Conservation (phyloP, 305 asterid genomes). For the Fraxinus latifolia region DNA sequence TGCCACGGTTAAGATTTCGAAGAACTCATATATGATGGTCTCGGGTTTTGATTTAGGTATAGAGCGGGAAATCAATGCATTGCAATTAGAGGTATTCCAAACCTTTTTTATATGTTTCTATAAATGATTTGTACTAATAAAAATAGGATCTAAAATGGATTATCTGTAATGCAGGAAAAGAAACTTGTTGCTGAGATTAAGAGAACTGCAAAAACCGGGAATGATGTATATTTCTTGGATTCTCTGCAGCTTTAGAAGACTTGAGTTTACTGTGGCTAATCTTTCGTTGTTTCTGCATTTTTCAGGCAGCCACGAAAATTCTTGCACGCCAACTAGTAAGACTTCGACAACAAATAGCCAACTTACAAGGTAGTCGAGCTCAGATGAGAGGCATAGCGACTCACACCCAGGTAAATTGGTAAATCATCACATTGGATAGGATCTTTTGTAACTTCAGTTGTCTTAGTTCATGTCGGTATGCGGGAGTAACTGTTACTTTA, state of each 20-base stretch:
- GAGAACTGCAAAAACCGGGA: conserved; percentile 74
- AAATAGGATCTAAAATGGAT: background rate
- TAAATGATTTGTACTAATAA: background rate
- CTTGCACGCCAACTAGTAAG: conserved; percentile 84
- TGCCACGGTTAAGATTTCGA: background rate
- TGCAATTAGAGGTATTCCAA: conserved; percentile 56
- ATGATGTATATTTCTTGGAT: conserved; percentile 26
- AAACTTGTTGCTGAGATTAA: conserved; percentile 72
- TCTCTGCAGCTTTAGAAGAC: background rate
- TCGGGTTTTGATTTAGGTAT: conserved; percentile 40
- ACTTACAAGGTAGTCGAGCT: conserved; percentile 91
- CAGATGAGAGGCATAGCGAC: conserved; percentile 94
- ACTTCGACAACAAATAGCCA: conserved; percentile 83
- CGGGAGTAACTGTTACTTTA: background rate
- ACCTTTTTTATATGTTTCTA: background rate
- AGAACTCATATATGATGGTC: conserved; percentile 1
- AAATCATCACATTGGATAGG: conserved; percentile 15
- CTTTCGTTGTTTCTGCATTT: conserved; percentile 10
- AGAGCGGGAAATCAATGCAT: conserved; percentile 58
- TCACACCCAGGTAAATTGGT: conserved; percentile 70
- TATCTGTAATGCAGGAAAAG: conserved; percentile 52
- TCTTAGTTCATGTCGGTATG: background rate
- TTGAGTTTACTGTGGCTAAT: background rate
- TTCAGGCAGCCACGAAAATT: conserved; percentile 82
- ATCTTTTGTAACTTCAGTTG: conserved; percentile 8